phyloP scores from a whole-genome alignment of 2,329 filamentous ascomycete genomes.

The Tothia fuscella region DNA sequence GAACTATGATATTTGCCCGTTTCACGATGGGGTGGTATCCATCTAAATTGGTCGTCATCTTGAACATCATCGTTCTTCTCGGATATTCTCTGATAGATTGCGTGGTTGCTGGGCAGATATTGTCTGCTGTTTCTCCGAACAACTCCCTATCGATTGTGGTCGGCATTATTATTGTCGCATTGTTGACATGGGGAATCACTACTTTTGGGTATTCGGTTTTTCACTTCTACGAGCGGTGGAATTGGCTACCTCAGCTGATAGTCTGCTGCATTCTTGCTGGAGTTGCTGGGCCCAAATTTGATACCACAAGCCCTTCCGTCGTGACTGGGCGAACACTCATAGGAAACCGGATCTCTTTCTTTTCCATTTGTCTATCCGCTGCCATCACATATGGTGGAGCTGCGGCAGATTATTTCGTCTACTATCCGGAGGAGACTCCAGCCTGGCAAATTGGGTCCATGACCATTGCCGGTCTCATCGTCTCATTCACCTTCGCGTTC shows the following conservation, averaged over 20 bases:
- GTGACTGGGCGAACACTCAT: conserved; percentile 41
- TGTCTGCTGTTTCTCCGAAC: conserved; percentile 47
- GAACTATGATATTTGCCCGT: conserved; percentile 49
- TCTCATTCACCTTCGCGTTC: conserved; percentile 50
- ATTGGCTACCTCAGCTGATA: conserved; percentile 18
- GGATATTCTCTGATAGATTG: conserved; percentile 53
- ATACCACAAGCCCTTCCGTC: conserved; percentile 38
- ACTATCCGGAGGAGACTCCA: conserved; percentile 44
- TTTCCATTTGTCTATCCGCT: conserved; percentile 54
- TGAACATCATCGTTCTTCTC: conserved; percentile 51
- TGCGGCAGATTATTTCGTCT: conserved; percentile 58
- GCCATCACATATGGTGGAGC: conserved; percentile 52
- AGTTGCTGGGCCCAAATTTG: conserved; percentile 39
- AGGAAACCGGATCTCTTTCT: conserved; percentile 54
- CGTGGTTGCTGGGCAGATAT: conserved; percentile 48
- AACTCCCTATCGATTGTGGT: conserved; percentile 44
- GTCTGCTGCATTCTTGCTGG: conserved; percentile 20
- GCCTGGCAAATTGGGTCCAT: conserved; percentile 43
- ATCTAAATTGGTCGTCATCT: conserved; percentile 48
- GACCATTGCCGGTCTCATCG: conserved; percentile 43
- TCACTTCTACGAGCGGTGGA: conserved; percentile 18
- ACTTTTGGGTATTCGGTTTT: conserved; percentile 19
- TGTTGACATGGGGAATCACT: conserved; percentile 18
- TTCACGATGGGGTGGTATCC: conserved; percentile 57
- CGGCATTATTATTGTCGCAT: conserved; percentile 46